Conservation (phyloP, 352 stramenopile genomes). For the Pythium biforme region DNA sequence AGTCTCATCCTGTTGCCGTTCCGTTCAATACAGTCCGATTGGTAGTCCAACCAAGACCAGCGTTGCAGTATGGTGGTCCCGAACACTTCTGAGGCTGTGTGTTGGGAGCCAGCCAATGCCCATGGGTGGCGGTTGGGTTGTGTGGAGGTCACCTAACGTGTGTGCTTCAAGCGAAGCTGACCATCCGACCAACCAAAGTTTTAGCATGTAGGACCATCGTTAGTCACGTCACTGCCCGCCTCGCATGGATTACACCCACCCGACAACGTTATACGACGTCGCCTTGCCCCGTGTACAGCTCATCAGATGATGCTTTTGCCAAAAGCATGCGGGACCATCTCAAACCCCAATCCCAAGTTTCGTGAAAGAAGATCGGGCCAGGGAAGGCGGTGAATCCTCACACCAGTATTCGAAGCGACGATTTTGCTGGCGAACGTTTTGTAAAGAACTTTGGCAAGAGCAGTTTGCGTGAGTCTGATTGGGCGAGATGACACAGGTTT, state of each 20-base stretch:
- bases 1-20: too few species aligned
- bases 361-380: background rate
- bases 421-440: background rate
- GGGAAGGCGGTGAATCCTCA: background rate
- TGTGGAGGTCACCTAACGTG: too few species aligned
- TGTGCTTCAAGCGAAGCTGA: background rate
- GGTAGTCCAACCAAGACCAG: too few species aligned
- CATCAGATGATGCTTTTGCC: constrained; percentile 2
- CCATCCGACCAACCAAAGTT: background rate
- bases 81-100: too few species aligned
- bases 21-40: too few species aligned
- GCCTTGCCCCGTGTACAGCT: background rate
- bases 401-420: background rate
- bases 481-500: background rate
- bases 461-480: background rate
- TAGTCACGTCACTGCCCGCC: constrained; percentile 1
- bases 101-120: too few species aligned
- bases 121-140: too few species aligned
- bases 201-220: background rate
- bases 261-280: background rate
- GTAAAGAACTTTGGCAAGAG: background rate
- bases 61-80: too few species aligned
- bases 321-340: background rate
- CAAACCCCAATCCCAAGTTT: background rate
- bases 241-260: too few species aligned